Conservation (phyloP, 371 early-diverging fungal genomes). For the Apophysomyces trapeziformis region DNA sequence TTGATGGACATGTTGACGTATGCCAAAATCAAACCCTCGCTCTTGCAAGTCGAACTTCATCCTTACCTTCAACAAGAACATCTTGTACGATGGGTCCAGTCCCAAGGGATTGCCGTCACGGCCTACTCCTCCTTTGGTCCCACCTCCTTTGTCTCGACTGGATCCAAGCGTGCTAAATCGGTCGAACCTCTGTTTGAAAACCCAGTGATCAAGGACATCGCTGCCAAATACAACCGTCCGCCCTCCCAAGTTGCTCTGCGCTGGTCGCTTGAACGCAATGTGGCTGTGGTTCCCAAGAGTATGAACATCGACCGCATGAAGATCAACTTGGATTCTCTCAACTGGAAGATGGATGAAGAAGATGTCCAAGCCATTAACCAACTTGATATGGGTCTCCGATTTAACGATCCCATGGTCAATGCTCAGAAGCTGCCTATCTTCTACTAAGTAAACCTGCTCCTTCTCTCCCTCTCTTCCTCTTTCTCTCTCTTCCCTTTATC, state of each 20-base stretch:
- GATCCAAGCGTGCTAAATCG: conserved; percentile 30
- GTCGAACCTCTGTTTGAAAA: conserved; percentile 38
- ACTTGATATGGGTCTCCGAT: conserved; percentile 35
- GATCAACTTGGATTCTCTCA: conserved; percentile 36
- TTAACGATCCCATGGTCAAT: conserved; percentile 33
- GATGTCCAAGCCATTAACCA: conserved; percentile 37
- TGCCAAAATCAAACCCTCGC: conserved; percentile 51
- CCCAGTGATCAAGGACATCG: conserved; percentile 46
- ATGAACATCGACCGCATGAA: conserved; percentile 54
- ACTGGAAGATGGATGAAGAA: conserved; percentile 37
- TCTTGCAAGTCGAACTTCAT: conserved; percentile 69
- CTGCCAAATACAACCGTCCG: conserved; percentile 41
- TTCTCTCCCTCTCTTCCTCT: too few species aligned
- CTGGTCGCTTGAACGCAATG: conserved; percentile 62
- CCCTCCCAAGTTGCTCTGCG: conserved; percentile 58
- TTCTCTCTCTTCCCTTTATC: background rate
- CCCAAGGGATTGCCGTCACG: conserved; percentile 57
- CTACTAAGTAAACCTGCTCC: conserved; percentile 15
- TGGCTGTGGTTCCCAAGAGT: conserved; percentile 73
- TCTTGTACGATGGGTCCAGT: conserved; percentile 47
- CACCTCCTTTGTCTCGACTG: conserved; percentile 56
- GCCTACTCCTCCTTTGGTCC: conserved; percentile 71
- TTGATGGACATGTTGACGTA: conserved; percentile 55
- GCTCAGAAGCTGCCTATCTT: conserved; percentile 31
- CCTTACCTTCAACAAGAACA: conserved; percentile 68